Base-by-base conservation (phyloP, 176 grass and related monocot genomes). In the Neostapfia colusana region DNA sequence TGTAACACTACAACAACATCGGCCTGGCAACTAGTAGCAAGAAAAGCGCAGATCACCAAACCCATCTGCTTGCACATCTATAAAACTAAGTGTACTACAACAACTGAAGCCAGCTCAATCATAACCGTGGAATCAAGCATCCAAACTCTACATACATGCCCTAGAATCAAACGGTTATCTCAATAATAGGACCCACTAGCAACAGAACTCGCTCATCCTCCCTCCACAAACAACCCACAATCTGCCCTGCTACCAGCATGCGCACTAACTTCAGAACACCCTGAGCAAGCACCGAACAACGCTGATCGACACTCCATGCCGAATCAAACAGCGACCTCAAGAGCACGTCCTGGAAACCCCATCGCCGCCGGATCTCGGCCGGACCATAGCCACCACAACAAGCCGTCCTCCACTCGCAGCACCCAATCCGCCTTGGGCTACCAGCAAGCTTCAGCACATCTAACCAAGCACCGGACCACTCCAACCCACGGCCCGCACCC, bases 41-140 rank as follows among this genome's bases (percentile, higher is more conserved):
- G 15, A 9, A 63, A 40, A 40, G 7, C 24, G 5, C 54, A 63
- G 39, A 69, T 86, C 63, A 69, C 37, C 35, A 38, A 17, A 0
- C 38, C 36, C 42, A 35, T 25, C 23, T 66, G 37, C 40, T 12
- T 18, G 4, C 28, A 16, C 39, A 66, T 36, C 80, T 67, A 73
- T 41, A 51, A 50, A 65, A 26, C 20, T 48, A 49, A 67, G 23
- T 64, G 27, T 36, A 5, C 23, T 36, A 17, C 16, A 13, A 26
- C 55, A 82, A 46, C 59, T 71, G 18, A 71, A 34, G 38, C 8
- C 66, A 82, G 58, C 31, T 50, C 50, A 72, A 78, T 23, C 4
- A 14, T 65, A 77, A 58, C 28, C 0, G 5, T 23, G 69, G 28
- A 69, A 66, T 58, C 9, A 26, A 21, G 63, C 27, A 77, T 56